phyloP scores from a whole-genome alignment of 495 filamentous ascomycete species.

The Xylaria nigripes region DNA sequence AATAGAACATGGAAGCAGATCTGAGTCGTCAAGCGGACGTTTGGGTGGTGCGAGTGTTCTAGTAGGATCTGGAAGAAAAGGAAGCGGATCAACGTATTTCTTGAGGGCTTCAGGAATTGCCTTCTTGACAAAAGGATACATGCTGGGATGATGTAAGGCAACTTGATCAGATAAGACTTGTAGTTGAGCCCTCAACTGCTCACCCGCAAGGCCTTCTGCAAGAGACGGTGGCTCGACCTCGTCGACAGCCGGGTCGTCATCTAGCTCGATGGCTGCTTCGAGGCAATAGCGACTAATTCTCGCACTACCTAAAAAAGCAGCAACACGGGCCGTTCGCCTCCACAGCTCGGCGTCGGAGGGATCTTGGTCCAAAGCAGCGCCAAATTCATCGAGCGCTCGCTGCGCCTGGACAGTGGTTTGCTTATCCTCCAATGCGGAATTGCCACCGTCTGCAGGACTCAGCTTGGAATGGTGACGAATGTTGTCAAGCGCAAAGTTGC shows the following conservation, averaged over 20 bases:
- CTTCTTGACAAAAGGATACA: conserved; percentile 54
- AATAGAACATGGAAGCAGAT: conserved; percentile 44
- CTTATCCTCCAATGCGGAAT: conserved; percentile 31
- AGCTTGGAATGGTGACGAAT: conserved; percentile 44
- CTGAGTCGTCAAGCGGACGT: conserved; percentile 37
- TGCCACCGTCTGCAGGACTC: conserved; percentile 14
- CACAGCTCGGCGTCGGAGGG: conserved; percentile 92
- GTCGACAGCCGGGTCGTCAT: conserved; percentile 63
- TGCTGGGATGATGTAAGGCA: conserved; percentile 57
- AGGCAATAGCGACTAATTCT: conserved; percentile 78
- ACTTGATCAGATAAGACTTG: conserved; percentile 62
- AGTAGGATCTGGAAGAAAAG: conserved; percentile 59
- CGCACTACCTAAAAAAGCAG: conserved; percentile 62
- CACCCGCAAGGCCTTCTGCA: conserved; percentile 75
- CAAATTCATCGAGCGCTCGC: conserved; percentile 53
- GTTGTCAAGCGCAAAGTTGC: conserved; percentile 75
- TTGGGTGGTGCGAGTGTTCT: conserved; percentile 23
- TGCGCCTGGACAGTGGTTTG: conserved; percentile 34
- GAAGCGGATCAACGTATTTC: conserved; percentile 64
- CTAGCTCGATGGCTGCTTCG: conserved; percentile 81
- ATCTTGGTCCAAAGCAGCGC: conserved; percentile 75
- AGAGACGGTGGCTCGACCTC: conserved; percentile 70
- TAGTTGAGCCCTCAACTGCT: conserved; percentile 64
- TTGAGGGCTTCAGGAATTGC: conserved; percentile 54
- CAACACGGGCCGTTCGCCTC: conserved; percentile 74